phyloP scores from a whole-genome alignment of 1,139 yeast species.

The Eremothecium sinecaudum region DNA sequence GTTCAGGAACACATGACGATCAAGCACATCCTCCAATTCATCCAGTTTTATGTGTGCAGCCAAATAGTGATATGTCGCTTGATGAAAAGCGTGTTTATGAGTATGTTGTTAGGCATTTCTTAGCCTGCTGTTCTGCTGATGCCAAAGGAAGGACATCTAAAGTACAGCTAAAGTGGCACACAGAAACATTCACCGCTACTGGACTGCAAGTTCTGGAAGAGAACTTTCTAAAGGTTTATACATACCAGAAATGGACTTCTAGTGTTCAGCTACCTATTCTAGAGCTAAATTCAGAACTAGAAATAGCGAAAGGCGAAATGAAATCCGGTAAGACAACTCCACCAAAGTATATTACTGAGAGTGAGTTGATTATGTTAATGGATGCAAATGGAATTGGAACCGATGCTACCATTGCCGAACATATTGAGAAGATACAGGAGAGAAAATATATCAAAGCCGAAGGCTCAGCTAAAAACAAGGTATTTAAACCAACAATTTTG shows the following conservation, averaged over 20 bases:
- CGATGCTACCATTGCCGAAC: constrained; percentile 98
- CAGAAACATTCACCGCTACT: constrained; percentile 56
- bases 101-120: constrained; percentile 72
- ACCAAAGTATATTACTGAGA: constrained; percentile 79
- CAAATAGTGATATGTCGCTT: constrained; percentile 27
- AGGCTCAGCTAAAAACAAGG: constrained; percentile 30
- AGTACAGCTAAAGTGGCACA: constrained; percentile 64
- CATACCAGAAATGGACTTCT: constrained; percentile 72
- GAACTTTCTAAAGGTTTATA: constrained; percentile 73
- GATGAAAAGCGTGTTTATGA: constrained; percentile 73
- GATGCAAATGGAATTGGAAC: constrained; percentile 97
- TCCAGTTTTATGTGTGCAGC: constrained; percentile 43
- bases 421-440: constrained; percentile 66
- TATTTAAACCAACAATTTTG: constrained; percentile 65
- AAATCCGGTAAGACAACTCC: constrained; percentile 70
- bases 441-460: constrained; percentile 52
- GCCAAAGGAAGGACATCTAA: constrained; percentile 70
- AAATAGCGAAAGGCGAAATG: constrained; percentile 47
- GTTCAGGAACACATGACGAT: constrained; percentile 79
- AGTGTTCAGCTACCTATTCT: constrained; percentile 60
- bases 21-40: constrained; percentile 98
- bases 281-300: constrained; percentile 45
- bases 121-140: constrained; percentile 89
- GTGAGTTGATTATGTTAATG: constrained; percentile 88
- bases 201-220: constrained; percentile 66